Evolutionary conservation across 192 early-diverging fungal genomes (phyloP).

Genomic region (Podila verticillata): DNA sequence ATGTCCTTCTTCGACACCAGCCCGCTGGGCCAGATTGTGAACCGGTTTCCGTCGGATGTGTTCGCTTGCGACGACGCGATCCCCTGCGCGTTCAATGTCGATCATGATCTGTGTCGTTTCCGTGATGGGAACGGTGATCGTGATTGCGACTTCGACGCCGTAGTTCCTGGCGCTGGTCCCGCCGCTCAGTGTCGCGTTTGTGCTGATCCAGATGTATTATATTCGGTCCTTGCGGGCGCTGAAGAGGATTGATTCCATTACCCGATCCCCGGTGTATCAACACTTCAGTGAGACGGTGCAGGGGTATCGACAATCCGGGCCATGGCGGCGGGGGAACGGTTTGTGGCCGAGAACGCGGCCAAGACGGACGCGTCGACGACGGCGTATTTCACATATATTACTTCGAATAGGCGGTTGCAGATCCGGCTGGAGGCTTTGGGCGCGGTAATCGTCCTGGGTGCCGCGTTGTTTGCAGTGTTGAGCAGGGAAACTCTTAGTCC

Average conservation of each 20-base stretch:
- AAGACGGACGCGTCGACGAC: slow-evolving; percentile 25
- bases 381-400: slow-evolving; percentile 78
- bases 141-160: slow-evolving; percentile 49
- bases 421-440: slow-evolving; percentile 84
- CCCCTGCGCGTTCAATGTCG: slow-evolving; percentile 56
- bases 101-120: slow-evolving; percentile 45
- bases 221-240: slow-evolving; percentile 77
- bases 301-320: slow-evolving; percentile 81
- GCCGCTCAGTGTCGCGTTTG: slow-evolving; percentile 49
- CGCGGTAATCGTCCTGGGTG: slow-evolving; percentile 67
- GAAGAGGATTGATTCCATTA: slow-evolving; percentile 81
- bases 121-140: slow-evolving; percentile 48
- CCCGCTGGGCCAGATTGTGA: slow-evolving; percentile 76
- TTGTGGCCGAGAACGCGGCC: slow-evolving; percentile 39
- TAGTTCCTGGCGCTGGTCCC: slow-evolving; percentile 3
- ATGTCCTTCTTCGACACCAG: slow-evolving; percentile 69
- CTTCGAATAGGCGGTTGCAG: slow-evolving; percentile 72
- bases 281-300: slow-evolving; percentile 79
- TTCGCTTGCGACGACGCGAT: slow-evolving; percentile 62
- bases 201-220: slow-evolving; percentile 66
- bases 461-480: slow-evolving; percentile 69
- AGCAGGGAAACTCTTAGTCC: slow-evolving; percentile 62
- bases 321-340: slow-evolving; percentile 65
- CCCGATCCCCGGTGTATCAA: slow-evolving; percentile 78
- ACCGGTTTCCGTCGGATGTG: slow-evolving; percentile 73